phyloP scores from a whole-genome alignment of 1,139 yeast genomes.

The Geotrichum citri-aurantii region DNA sequence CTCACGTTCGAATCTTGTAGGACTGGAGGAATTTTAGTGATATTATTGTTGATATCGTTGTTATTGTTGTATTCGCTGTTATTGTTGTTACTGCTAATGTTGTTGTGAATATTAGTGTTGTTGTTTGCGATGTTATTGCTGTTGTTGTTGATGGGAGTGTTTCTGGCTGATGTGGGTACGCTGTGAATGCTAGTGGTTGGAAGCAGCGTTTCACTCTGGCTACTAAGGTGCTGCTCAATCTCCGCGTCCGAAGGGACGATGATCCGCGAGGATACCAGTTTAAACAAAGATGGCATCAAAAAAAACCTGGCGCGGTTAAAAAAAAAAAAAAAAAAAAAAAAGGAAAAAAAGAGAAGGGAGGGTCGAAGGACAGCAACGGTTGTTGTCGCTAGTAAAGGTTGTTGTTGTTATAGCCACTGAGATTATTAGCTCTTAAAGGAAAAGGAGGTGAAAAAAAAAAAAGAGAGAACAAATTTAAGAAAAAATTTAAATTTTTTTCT shows the following conservation, averaged over 20 bases:
- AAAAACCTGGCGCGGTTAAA: no score
- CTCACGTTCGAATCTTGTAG: slow-evolving; percentile 1
- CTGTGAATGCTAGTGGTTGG: neutral
- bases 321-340: no score
- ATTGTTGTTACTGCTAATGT: neutral
- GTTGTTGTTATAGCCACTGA: neutral
- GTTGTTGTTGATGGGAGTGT: neutral
- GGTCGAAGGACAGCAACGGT: no score
- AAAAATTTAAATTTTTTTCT: no score
- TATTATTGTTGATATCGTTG: neutral
- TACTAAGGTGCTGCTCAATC: neutral
- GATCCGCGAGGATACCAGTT: slow-evolving; percentile 16
- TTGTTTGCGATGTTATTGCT: neutral
- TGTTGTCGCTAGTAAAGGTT: neutral
- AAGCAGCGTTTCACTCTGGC: slow-evolving; percentile 9
- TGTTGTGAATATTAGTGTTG: neutral
- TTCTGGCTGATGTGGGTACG: neutral
- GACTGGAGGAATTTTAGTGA: neutral
- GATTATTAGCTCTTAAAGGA: neutral
- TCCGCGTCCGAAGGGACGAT: slow-evolving; percentile 18
- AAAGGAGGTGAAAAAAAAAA: neutral
- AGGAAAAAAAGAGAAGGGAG: neutral
- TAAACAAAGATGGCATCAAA: slow-evolving; percentile 1
- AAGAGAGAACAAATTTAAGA: no score
- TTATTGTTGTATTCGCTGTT: neutral